A percentile compares a stretch with the other conserved stretches of the same genome.
Conservation (phyloP, 1,139 yeast genomes). For the Candida freyschussii region DNA sequence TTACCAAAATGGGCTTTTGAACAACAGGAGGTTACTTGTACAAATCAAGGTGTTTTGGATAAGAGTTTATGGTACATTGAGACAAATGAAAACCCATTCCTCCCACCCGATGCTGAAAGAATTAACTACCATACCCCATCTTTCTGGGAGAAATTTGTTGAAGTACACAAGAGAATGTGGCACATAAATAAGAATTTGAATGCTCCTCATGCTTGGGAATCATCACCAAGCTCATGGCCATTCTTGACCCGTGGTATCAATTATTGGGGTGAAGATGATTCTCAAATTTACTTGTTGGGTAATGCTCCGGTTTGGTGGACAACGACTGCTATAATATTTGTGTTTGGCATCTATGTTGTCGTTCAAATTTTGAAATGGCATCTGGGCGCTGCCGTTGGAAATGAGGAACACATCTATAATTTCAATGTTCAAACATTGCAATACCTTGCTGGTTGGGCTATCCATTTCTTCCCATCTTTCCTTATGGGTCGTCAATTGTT, state of each 20-base stretch:
- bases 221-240: constrained; percentile 89
- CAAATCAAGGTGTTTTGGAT: constrained; percentile 70
- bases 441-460: constrained; percentile 73
- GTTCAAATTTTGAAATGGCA: constrained; percentile 75
- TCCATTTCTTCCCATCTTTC: constrained; percentile 85
- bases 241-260: constrained; percentile 84
- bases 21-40: constrained; percentile 95
- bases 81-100: constrained; percentile 51
- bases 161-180: constrained; percentile 91
- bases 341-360: constrained; percentile 49
- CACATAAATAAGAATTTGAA: constrained; percentile 78
- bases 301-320: constrained; percentile 92
- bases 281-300: constrained; percentile 83
- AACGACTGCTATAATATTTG: constrained; percentile 52
- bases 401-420: constrained; percentile 54
- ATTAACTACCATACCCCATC: constrained; percentile 59
- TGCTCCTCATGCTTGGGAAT: constrained; percentile 82
- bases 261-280: constrained; percentile 80
- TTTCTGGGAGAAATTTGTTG: constrained; percentile 67
- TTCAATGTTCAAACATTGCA: constrained; percentile 68
- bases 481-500: constrained; percentile 93
- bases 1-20: constrained; percentile 95
- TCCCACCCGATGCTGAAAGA: constrained; percentile 44
- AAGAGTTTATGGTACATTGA: constrained; percentile 88
- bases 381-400: constrained; percentile 45